A percentile compares a stretch with the other conserved stretches of the same genome.
These are phyloP conservation scores for Penicillium ucsense DNA, from an alignment of 495 filamentous ascomycete species.

Conservation along the genomic window DNA sequence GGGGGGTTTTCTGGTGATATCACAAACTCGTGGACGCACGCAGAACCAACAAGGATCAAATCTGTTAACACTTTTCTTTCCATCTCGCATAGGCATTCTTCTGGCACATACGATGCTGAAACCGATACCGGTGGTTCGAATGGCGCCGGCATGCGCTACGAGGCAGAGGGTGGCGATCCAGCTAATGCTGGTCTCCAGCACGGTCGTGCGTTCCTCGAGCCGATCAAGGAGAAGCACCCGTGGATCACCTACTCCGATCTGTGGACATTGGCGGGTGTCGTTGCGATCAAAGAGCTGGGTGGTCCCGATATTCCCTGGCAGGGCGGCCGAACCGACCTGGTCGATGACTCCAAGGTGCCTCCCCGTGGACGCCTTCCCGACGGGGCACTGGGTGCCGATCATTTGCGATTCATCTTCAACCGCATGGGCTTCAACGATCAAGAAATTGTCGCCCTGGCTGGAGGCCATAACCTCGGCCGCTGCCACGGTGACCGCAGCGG, in stretches of 20 bases:
- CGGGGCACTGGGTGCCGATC: slow-evolving; percentile 47
- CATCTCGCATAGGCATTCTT: slow-evolving; percentile 38
- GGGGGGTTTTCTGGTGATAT: no score
- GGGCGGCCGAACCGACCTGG: slow-evolving; percentile 47
- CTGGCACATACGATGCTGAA: slow-evolving; percentile 49
- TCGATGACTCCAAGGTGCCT: slow-evolving; percentile 47
- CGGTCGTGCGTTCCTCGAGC: slow-evolving; percentile 52
- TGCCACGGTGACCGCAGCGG: slow-evolving; percentile 51
- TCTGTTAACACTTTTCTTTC: background rate
- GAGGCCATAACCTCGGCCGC: slow-evolving; percentile 54
- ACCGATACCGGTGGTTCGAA: slow-evolving; percentile 54
- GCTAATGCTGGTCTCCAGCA: slow-evolving; percentile 55
- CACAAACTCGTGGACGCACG: no score
- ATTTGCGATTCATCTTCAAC: slow-evolving; percentile 49
- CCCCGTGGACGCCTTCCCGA: slow-evolving; percentile 50
- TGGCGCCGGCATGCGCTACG: slow-evolving; percentile 56
- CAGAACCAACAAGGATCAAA: background rate
- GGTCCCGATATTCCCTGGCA: slow-evolving; percentile 46
- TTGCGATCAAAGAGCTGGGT: slow-evolving; percentile 48
- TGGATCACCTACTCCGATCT: slow-evolving; percentile 59
- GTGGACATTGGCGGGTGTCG: slow-evolving; percentile 52
- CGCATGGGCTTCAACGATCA: slow-evolving; percentile 58
- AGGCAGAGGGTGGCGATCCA: slow-evolving; percentile 53
- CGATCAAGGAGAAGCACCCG: slow-evolving; percentile 44
- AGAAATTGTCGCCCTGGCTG: slow-evolving; percentile 51